Conservation (phyloP, 805 yeast species). For the Candida methanosorbosa region DNA sequence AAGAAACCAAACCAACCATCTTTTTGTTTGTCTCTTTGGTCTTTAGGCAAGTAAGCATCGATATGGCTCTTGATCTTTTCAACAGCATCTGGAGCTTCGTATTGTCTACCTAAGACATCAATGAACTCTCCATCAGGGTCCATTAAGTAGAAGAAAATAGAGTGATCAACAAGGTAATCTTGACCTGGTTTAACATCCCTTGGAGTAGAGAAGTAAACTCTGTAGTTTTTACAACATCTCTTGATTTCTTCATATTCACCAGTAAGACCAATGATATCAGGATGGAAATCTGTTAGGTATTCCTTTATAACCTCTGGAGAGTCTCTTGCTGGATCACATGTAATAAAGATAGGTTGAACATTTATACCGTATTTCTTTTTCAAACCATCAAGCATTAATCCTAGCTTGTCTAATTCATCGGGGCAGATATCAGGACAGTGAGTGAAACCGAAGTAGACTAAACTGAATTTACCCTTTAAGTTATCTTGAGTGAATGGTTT, state of each 20-base stretch:
- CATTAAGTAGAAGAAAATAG: slow-evolving; percentile 94
- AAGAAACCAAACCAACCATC: slow-evolving; percentile 52
- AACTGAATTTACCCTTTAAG: slow-evolving; percentile 67
- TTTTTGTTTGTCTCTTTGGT: slow-evolving; percentile 57
- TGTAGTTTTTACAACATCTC: slow-evolving; percentile 74
- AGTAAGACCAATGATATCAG: slow-evolving; percentile 81
- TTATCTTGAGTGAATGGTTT: slow-evolving; percentile 69
- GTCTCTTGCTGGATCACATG: slow-evolving; percentile 97
- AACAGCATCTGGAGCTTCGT: slow-evolving; percentile 69
- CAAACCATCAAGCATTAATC: slow-evolving; percentile 57
- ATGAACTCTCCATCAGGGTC: slow-evolving; percentile 97
- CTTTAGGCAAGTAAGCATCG: slow-evolving; percentile 65
- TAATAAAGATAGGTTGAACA: slow-evolving; percentile 82
- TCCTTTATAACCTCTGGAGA: slow-evolving; percentile 76
- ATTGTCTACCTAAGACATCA: slow-evolving; percentile 90
- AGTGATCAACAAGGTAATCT: slow-evolving; percentile 94
- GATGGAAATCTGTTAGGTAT: slow-evolving; percentile 85
- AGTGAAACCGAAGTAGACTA: slow-evolving; percentile 93
- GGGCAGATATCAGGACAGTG: slow-evolving; percentile 99
- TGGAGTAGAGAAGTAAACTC: slow-evolving; percentile 98
- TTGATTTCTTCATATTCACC: slow-evolving; percentile 85
- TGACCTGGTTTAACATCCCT: slow-evolving; percentile 91
- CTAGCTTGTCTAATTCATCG: slow-evolving; percentile 90
- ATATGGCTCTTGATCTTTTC: slow-evolving; percentile 69
- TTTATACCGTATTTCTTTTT: slow-evolving; percentile 44